A percentile compares a stretch with the other conserved stretches of the same genome.
These are phyloP conservation scores for Aleurites moluccanus DNA, from an alignment of 441 rosid species.

Conservation along the genomic window DNA sequence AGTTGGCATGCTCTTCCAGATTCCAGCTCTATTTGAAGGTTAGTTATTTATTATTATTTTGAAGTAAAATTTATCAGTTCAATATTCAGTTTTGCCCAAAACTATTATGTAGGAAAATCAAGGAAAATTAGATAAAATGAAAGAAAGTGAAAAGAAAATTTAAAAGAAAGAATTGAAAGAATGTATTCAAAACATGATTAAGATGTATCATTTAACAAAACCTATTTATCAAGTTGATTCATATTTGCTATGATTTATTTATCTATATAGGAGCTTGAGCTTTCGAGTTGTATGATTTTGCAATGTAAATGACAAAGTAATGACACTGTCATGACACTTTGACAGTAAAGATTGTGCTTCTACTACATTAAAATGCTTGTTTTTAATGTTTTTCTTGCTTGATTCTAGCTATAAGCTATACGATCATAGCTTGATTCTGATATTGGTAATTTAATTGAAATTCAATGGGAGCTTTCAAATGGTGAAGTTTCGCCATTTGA, in stretches of 20 bases:
- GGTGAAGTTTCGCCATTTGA: not conserved
- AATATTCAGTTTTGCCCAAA: not conserved
- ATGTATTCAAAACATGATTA: not conserved
- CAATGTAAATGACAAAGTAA: too few species aligned
- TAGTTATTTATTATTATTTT: not conserved
- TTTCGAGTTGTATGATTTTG: not conserved
- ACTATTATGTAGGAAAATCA: not conserved
- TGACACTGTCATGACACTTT: too few species aligned
- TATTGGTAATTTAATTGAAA: too few species aligned
- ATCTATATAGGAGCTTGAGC: not conserved
- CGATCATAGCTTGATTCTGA: too few species aligned
- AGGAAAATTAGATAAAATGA: not conserved
- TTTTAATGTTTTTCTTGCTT: too few species aligned
- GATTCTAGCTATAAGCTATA: too few species aligned
- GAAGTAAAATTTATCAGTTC: not conserved
- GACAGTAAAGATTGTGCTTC: too few species aligned
- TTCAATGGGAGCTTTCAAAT: too few species aligned
- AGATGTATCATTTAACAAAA: too few species aligned
- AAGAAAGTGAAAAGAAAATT: not conserved
- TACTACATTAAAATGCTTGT: too few species aligned
- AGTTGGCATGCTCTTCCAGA: constrained; percentile 98
- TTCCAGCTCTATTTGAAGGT: constrained; percentile 83
- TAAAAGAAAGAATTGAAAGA: not conserved
- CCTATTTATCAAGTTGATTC: not conserved
- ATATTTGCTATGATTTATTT: not conserved